Base-by-base conservation (phyloP, 768 basidiomycete species). In the Cystoderma amianthinum region DNA sequence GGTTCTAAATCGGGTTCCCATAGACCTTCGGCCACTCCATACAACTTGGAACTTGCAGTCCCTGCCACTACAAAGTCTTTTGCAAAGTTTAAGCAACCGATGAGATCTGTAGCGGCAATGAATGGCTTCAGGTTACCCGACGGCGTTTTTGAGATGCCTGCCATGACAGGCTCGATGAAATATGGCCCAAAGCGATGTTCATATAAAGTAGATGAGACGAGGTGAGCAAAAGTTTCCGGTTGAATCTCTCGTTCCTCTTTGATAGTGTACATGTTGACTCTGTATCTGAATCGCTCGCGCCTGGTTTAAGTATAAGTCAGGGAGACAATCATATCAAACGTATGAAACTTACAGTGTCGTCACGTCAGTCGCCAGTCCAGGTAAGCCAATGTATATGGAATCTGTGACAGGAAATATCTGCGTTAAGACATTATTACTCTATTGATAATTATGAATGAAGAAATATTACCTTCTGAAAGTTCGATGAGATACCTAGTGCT, bases 251-350 rank as follows among this genome's bases (percentile, higher is more conserved):
- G 80, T 58, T 96, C 95, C 64, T 99, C 95, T 64, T 99, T 99
- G 74, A 99, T 97, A 22, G 90, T 88, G 66, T 97, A 98, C 90
- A 98, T 94, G 70, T 99, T 99, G 44, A 95, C 85, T 49, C 93
- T 77, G 66, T 85, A 94, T 40, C 96, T 82, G 57, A 98, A 85
- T 30, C 80, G 78, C 62, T 98, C 95, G 50, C 80, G 84, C 44
- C 94, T 96, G n/a, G n/a, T n/a, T n/a, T n/a, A 28, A n/a, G 17
- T 39, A 24, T 50, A 44, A 44, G 32, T 36, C 13, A 34, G 13
- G 16, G 30, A 41, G 44, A 38, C 16, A 38, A 24, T 22, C 36
- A 39, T 19, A 21, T n/a, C n/a, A n/a, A n/a, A 33, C 38, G 12
- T 22, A 15, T 34, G n/a, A 38, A 30, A 63, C 78, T 56, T 56